Percentiles rank a stretch among this genome's conserved stretches.
These are phyloP conservation scores for Suhomyces canberraensis DNA, from an alignment of 805 yeast genomes.

Conservation along the genomic window DNA sequence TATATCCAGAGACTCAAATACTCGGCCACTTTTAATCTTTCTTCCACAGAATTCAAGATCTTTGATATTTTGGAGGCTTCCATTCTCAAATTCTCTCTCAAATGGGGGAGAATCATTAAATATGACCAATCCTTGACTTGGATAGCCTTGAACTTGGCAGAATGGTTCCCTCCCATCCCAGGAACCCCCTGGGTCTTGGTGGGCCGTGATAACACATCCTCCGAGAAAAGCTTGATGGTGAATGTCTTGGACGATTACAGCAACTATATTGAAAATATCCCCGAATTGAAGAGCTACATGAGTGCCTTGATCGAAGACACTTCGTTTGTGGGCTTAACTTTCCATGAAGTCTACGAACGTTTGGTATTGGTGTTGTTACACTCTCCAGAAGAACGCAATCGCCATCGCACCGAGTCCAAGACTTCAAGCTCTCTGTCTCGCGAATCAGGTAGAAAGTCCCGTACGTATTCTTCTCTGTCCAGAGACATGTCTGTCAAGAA, in stretches of 20 bases:
- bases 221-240: constrained; percentile 25
- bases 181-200: constrained; percentile 52
- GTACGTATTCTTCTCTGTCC: constrained; percentile 1
- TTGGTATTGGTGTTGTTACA: constrained; percentile 72
- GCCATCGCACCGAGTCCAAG: constrained; percentile 1
- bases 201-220: constrained; percentile 45
- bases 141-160: constrained; percentile 85
- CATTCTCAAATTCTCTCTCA: constrained; percentile 58
- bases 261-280: constrained; percentile 32
- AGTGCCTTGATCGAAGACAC: constrained; percentile 26
- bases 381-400: constrained; percentile 51
- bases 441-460: constrained; percentile 1
- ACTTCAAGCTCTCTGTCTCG: background rate
- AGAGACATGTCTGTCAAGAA: constrained; percentile 11
- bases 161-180: constrained; percentile 75
- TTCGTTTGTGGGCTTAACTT: constrained; percentile 40
- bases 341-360: constrained; percentile 72
- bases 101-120: constrained; percentile 76
- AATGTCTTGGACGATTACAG: constrained; percentile 37
- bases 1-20: constrained; percentile 50
- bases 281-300: constrained; percentile 21
- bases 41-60: constrained; percentile 49
- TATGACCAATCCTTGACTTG: constrained; percentile 83
- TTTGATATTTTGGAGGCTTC: constrained; percentile 57
- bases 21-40: constrained; percentile 23